Evolutionary conservation across 2,329 filamentous ascomycete species (phyloP).

Genomic region (Paracoccidioides brasiliensis): DNA sequence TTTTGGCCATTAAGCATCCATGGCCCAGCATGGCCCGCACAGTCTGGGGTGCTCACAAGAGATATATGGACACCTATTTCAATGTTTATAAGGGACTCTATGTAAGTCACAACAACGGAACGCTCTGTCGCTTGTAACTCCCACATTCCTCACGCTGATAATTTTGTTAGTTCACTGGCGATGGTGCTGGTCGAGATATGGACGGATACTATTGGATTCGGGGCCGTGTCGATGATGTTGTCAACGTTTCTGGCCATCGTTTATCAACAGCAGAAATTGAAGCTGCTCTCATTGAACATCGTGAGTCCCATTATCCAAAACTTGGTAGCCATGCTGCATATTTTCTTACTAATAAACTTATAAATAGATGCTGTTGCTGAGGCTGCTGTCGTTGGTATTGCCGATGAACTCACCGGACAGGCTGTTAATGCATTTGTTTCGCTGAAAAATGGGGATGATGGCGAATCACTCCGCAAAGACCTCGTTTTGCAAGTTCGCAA

Average conservation of each 20-base stretch:
- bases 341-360: constrained; percentile 11
- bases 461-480: constrained; percentile 78
- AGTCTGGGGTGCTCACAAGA: constrained; percentile 93
- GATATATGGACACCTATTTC: constrained; percentile 97
- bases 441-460: constrained; percentile 57
- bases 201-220: constrained; percentile 99
- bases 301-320: constrained; percentile 24
- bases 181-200: constrained; percentile 89
- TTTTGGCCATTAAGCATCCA: constrained; percentile 89
- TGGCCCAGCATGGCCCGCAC: constrained; percentile 99
- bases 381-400: constrained; percentile 84
- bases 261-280: constrained; percentile 97
- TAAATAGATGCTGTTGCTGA: constrained; percentile 60
- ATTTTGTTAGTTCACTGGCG: constrained; percentile 40
- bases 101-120: constrained; percentile 43
- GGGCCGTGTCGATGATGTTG: constrained; percentile 93
- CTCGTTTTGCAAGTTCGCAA: constrained; percentile 89
- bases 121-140: not conserved
- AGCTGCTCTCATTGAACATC: constrained; percentile 87
- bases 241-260: constrained; percentile 94
- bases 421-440: constrained; percentile 94
- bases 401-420: constrained; percentile 90
- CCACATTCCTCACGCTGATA: constrained; percentile 5
- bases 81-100: constrained; percentile 98
- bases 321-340: too few species aligned